These are phyloP conservation scores for Prunus mira DNA, from an alignment of 306 rosid species.

Conservation along the genomic window DNA sequence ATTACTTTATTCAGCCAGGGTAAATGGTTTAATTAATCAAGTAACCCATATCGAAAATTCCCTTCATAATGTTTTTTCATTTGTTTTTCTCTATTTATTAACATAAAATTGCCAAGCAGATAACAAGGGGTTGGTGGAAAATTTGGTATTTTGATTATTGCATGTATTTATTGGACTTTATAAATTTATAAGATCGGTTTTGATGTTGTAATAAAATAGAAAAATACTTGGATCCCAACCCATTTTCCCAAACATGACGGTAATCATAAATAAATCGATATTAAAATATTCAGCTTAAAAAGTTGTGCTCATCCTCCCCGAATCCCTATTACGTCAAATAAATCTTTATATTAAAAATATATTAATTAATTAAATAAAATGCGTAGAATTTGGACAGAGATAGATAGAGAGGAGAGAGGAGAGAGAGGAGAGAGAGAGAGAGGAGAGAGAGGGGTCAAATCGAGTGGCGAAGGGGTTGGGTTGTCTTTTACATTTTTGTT, in stretches of 20 bases:
- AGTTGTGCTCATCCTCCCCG: not conserved
- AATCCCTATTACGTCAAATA: constrained; percentile 3
- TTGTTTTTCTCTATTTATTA: too few relatives aligned
- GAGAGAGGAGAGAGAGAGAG: constrained; percentile 11
- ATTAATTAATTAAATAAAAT: not conserved
- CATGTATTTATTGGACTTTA: too few relatives aligned
- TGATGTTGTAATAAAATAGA: too few relatives aligned
- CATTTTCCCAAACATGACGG: not conserved
- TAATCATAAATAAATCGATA: not conserved
- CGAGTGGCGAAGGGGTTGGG: constrained; percentile 74
- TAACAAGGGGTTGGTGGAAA: too few relatives aligned
- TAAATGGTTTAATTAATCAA: too few relatives aligned
- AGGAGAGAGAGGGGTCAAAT: constrained; percentile 63
- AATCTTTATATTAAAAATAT: not conserved
- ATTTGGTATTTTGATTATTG: too few relatives aligned
- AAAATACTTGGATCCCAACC: too few relatives aligned
- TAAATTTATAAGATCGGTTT: too few relatives aligned
- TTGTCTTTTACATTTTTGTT: constrained; percentile 46
- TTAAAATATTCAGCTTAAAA: not conserved
- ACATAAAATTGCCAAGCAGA: too few relatives aligned
- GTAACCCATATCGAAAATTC: too few relatives aligned
- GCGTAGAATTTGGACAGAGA: not conserved
- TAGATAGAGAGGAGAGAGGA: constrained; percentile 27
- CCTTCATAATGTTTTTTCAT: not conserved
- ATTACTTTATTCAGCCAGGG: too few relatives aligned